Conservation (phyloP, 305 asterid species). For the Lippia alba region DNA sequence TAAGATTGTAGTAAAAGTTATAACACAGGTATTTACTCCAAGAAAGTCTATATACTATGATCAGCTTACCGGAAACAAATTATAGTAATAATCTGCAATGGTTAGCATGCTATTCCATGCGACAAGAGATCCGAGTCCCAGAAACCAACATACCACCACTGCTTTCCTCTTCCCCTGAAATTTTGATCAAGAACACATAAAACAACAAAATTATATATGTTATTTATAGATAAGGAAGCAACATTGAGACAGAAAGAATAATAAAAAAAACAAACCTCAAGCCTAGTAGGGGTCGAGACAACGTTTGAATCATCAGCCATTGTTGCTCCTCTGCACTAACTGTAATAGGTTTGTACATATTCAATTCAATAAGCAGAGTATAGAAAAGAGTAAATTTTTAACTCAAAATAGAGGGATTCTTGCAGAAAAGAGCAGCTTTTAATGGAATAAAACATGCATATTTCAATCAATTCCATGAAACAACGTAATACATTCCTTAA, state of each 20-base stretch:
- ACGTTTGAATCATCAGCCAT: conserved; percentile 42
- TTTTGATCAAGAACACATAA: conserved; percentile 13
- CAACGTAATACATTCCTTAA: background rate
- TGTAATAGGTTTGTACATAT: background rate
- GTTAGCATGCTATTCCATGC: conserved; percentile 88
- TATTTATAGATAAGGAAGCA: no score
- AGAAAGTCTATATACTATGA: background rate
- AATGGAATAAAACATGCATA: no score
- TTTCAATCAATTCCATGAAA: no score
- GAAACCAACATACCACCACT: conserved; percentile 68
- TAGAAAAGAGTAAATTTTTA: background rate
- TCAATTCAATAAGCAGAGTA: background rate
- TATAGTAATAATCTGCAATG: conserved; percentile 76
- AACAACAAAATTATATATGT: background rate
- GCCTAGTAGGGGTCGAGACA: conserved; percentile 45
- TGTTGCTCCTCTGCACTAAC: conserved; percentile 31
- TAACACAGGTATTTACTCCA: background rate
- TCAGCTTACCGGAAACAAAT: conserved; percentile 66
- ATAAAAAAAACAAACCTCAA: conserved; percentile 47
- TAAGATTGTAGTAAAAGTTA: background rate
- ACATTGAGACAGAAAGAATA: background rate
- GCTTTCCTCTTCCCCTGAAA: conserved; percentile 71
- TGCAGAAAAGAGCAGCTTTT: background rate
- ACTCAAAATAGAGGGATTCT: background rate
- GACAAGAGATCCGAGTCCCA: conserved; percentile 83